Evolutionary conservation across 192 early-diverging fungal species (phyloP).

Genomic region (Coemansia sp.): DNA sequence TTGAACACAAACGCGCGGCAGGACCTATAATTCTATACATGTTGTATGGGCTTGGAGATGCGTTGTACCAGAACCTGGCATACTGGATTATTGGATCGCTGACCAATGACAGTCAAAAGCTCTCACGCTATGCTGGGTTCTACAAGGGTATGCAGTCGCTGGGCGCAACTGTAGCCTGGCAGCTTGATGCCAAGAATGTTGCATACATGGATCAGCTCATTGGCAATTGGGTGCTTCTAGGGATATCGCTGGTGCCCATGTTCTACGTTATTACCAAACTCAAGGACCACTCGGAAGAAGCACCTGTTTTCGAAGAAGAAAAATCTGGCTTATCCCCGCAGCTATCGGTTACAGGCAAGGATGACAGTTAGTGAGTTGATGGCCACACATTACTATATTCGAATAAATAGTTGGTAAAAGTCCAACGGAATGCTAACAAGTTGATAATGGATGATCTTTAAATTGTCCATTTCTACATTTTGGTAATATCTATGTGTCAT

Average conservation of each 20-base stretch:
- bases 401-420: too few relatives aligned
- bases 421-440: too few relatives aligned
- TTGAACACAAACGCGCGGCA: slow-evolving; percentile 50
- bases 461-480: too few relatives aligned
- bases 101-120: slow-evolving; percentile 73
- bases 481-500: too few relatives aligned
- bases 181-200: slow-evolving; percentile 59
- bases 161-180: slow-evolving; percentile 70
- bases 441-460: too few relatives aligned
- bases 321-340: too few relatives aligned
- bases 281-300: slow-evolving; percentile 47
- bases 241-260: slow-evolving; percentile 54
- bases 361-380: too few relatives aligned
- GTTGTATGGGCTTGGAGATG: slow-evolving; percentile 75
- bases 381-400: too few relatives aligned
- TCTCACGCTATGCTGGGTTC: slow-evolving; percentile 79
- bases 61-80: slow-evolving; percentile 75
- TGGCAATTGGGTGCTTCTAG: slow-evolving; percentile 58
- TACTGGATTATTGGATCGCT: slow-evolving; percentile 92
- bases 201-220: slow-evolving; percentile 56
- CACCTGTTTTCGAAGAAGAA: too few relatives aligned
- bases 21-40: slow-evolving; percentile 70
- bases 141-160: slow-evolving; percentile 90
- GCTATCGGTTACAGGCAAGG: too few relatives aligned
- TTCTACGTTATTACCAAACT: slow-evolving; percentile 52